Evolutionary conservation across 2,329 filamentous ascomycete species (phyloP).

Genomic region (Epichloe elymi): DNA sequence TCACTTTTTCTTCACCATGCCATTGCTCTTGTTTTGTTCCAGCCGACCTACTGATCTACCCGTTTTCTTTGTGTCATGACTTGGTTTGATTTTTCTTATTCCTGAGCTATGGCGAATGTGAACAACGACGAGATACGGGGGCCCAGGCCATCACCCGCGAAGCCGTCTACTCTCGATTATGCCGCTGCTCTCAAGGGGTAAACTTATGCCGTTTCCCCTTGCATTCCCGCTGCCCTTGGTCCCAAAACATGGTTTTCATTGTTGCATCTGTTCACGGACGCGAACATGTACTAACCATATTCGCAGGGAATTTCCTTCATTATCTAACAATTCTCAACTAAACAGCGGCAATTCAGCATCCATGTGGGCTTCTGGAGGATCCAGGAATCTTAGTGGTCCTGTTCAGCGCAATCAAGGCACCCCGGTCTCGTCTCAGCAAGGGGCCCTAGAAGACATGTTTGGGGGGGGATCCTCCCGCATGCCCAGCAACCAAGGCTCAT

Average conservation of each 20-base stretch:
- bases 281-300: background rate
- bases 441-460: conserved; percentile 35
- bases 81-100: background rate
- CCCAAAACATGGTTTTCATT: background rate
- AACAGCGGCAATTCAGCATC: conserved; percentile 34
- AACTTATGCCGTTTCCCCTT: background rate
- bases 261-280: background rate
- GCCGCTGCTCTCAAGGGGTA: conserved; percentile 21
- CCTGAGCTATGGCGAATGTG: conserved; percentile 5
- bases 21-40: background rate
- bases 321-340: conserved; percentile 47
- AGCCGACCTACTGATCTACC: no score
- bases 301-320: conserved; percentile 49
- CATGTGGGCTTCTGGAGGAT: conserved; percentile 40
- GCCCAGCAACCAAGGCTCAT: conserved; percentile 30
- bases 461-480: conserved; percentile 28
- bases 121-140: conserved; percentile 8
- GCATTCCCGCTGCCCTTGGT: background rate
- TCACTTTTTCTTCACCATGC: conserved; percentile 1
- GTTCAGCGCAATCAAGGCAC: conserved; percentile 39
- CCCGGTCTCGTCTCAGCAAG: conserved; percentile 36
- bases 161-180: conserved; percentile 12
- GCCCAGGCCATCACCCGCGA: conserved; percentile 3
- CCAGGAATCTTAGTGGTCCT: conserved; percentile 34
- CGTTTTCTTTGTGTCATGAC: background rate